Evolutionary conservation across 768 basidiomycete species (phyloP).

Genomic region (Austroboletus festivus): DNA sequence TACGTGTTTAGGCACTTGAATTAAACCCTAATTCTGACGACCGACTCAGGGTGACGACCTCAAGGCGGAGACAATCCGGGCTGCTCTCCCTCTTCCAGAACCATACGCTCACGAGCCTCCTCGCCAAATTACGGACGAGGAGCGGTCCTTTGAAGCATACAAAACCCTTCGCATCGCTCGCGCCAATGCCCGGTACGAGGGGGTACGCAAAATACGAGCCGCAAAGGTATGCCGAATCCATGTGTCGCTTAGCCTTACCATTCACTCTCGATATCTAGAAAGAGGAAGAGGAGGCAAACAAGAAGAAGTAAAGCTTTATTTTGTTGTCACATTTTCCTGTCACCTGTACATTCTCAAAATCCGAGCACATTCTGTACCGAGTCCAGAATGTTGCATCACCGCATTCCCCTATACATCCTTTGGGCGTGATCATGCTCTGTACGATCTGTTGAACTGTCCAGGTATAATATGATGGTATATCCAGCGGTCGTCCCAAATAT

Average conservation of each 20-base stretch:
- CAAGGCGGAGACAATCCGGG: conserved; percentile 70
- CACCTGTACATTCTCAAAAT: conserved; percentile 38
- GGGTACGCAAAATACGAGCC: conserved; percentile 80
- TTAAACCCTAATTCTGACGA: conserved; percentile 5
- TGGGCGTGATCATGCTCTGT: conserved; percentile 14
- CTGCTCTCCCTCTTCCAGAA: conserved; percentile 62
- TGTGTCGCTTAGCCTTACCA: conserved; percentile 10
- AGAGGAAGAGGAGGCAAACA: conserved; percentile 88
- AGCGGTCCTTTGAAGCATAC: conserved; percentile 88
- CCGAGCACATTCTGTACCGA: conserved; percentile 15
- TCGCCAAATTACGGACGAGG: conserved; percentile 88
- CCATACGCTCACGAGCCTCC: conserved; percentile 74
- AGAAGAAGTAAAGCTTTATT: conserved; percentile 69
- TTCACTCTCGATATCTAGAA: conserved; percentile 45
- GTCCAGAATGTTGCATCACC: conserved; percentile 14
- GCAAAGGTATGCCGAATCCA: conserved; percentile 61
- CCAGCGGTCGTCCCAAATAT: background rate
- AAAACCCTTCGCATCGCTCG: conserved; percentile 82
- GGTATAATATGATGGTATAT: conserved; percentile 11
- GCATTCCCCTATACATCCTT: conserved; percentile 32
- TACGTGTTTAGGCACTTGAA: conserved; percentile 38
- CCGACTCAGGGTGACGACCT: conserved; percentile 72
- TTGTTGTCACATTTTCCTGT: conserved; percentile 18
- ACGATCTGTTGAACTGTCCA: background rate
- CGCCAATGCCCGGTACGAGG: conserved; percentile 79